These are phyloP conservation scores for Stachybotrys chlorohalonatus DNA, from an alignment of 2,329 filamentous ascomycete species.

Conservation along the genomic window DNA sequence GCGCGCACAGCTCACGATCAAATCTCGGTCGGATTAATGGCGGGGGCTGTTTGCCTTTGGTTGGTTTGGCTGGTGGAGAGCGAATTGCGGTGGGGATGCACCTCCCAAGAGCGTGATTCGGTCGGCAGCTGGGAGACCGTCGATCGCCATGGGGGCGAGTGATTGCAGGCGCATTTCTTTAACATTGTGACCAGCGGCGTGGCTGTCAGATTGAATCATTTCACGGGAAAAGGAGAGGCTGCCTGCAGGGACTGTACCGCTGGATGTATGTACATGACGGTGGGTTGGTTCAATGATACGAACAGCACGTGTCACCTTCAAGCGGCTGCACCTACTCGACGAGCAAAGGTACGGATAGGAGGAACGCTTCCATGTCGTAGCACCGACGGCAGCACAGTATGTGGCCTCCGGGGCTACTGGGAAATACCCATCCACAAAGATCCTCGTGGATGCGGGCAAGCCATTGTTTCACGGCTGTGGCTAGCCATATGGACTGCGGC, in stretches of 20 bases:
- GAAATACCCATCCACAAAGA: not conserved
- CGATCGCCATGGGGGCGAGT: not conserved
- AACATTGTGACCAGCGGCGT: not conserved
- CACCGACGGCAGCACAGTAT: too few relatives aligned
- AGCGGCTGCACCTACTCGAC: too few relatives aligned
- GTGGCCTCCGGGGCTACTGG: not conserved
- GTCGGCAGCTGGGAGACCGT: not conserved
- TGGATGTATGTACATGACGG: not conserved
- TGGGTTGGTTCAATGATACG: not conserved
- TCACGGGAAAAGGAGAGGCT: not conserved
- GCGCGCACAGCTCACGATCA: not conserved
- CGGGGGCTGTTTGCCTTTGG: not conserved
- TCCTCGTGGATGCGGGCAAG: not conserved
- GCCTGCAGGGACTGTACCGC: too few relatives aligned
- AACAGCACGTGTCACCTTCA: not conserved
- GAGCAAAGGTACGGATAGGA: too few relatives aligned
- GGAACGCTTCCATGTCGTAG: too few relatives aligned
- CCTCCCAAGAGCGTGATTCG: not conserved
- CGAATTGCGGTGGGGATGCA: not conserved
- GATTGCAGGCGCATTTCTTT: not conserved
- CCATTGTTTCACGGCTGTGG: constrained; percentile 3
- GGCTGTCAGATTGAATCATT: not conserved
- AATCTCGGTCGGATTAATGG: not conserved
- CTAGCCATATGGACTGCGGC: not conserved
- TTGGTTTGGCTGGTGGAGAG: too few relatives aligned